A percentile compares a stretch with the other conserved stretches of the same genome.
Conservation (phyloP, 768 basidiomycete genomes). For the Boletus reticulatus region DNA sequence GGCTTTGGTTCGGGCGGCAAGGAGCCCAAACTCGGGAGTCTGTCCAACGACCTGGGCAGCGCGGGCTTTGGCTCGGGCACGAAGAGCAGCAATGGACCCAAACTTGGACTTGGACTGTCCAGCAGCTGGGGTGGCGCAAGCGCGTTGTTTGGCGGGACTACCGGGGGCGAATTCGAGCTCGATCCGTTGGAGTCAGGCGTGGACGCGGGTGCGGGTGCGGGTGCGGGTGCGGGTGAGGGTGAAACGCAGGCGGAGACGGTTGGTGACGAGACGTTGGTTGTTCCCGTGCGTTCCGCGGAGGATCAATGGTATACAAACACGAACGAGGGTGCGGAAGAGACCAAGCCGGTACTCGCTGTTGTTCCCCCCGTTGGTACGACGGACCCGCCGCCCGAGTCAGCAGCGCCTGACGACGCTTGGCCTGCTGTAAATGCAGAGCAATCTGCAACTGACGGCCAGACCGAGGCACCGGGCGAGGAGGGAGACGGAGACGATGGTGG, state of each 20-base stretch:
- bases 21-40: not conserved
- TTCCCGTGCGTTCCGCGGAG: too few relatives aligned
- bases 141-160: conserved; percentile 6
- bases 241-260: not conserved
- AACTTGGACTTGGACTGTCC: not conserved
- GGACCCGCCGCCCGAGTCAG: not conserved
- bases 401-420: not conserved
- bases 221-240: not conserved
- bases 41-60: not conserved
- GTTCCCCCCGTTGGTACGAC: not conserved
- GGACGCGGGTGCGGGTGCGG: not conserved
- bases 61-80: not conserved
- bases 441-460: conserved; percentile 11
- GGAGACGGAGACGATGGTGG: not conserved
- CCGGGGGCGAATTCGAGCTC: not conserved
- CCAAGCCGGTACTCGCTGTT: too few relatives aligned
- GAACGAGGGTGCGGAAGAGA: too few relatives aligned
- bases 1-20: not conserved
- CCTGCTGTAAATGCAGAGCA: not conserved
- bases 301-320: too few relatives aligned
- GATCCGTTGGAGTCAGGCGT: not conserved
- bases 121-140: not conserved
- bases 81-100: not conserved
- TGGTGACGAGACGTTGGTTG: too few relatives aligned
- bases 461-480: conserved; percentile 4